Conservation (phyloP, 768 basidiomycete genomes). For the Xerocomus potaroensis region DNA sequence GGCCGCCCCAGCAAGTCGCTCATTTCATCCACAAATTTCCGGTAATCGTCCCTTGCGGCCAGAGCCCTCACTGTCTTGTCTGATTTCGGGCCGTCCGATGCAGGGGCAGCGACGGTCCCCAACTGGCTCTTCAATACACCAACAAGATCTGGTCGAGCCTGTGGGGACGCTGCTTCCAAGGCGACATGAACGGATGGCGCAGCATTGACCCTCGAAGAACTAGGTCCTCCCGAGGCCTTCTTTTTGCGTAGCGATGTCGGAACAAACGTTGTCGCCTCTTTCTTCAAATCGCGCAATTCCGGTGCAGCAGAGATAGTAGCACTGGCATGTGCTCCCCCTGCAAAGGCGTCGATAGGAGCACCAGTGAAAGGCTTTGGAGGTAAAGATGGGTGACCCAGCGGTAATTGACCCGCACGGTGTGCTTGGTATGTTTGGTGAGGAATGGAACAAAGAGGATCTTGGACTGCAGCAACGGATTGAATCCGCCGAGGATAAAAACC, state of each 20-base stretch:
- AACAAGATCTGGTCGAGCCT: slow-evolving; percentile 63
- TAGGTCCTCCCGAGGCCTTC: slow-evolving; percentile 36
- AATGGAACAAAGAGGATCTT: slow-evolving; percentile 72
- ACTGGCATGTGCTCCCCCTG: slow-evolving; percentile 37
- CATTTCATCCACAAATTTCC: slow-evolving; percentile 74
- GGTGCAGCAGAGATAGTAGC: slow-evolving; percentile 84
- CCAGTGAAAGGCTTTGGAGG: slow-evolving; percentile 37
- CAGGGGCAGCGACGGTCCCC: slow-evolving; percentile 36
- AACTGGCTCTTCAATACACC: slow-evolving; percentile 58
- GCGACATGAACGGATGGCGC: slow-evolving; percentile 51
- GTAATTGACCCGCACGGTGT: slow-evolving; percentile 46
- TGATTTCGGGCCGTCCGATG: slow-evolving; percentile 12
- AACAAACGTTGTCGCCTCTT: slow-evolving; percentile 91
- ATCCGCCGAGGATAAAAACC: slow-evolving; percentile 60
- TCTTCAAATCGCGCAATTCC: slow-evolving; percentile 87
- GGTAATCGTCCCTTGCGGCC: slow-evolving; percentile 58
- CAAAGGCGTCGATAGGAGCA: slow-evolving; percentile 38
- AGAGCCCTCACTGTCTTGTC: slow-evolving; percentile 21
- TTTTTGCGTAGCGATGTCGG: slow-evolving; percentile 80
- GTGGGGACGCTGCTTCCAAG: slow-evolving; percentile 22
- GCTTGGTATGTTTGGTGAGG: slow-evolving; percentile 80
- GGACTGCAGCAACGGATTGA: slow-evolving; percentile 51
- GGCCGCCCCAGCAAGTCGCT: slow-evolving; percentile 51
- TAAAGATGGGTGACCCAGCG: slow-evolving; percentile 39
- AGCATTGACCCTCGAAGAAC: slow-evolving; percentile 51